Evolutionary conservation across 257 asterid species (phyloP).

Genomic region (Orobanche coerulescens): DNA sequence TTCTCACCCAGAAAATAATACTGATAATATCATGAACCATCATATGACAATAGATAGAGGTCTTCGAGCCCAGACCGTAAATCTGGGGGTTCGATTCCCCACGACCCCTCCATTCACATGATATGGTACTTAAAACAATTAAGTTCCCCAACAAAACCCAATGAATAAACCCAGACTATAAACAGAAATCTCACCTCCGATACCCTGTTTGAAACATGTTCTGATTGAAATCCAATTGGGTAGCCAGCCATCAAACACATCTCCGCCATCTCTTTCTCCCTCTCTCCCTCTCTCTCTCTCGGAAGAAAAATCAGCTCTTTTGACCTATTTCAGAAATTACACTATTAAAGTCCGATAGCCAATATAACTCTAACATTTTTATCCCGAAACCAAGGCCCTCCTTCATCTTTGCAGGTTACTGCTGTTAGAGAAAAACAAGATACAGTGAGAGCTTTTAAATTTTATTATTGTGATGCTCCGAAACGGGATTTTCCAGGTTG

Average conservation of each 20-base stretch:
- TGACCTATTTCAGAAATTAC: conserved; percentile 6
- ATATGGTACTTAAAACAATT: too few species aligned
- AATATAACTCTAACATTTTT: conserved; percentile 28
- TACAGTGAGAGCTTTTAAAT: neutral
- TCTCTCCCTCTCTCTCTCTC: neutral
- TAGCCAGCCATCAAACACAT: conserved; percentile 61
- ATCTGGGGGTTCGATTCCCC: too few species aligned
- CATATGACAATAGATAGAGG: too few species aligned
- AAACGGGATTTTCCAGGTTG: conserved; percentile 31
- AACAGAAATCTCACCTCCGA: conserved; percentile 34
- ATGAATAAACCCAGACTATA: neutral
- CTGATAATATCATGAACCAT: neutral
- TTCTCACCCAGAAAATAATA: neutral
- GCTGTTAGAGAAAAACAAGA: neutral
- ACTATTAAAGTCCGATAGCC: conserved; percentile 13
- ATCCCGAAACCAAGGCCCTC: conserved; percentile 22
- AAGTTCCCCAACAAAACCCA: neutral
- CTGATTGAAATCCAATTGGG: conserved; percentile 42
- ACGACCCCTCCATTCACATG: too few species aligned
- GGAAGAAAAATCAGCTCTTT: conserved; percentile 20
- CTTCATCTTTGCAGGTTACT: conserved; percentile 20
- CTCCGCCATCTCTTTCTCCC: conserved; percentile 44
- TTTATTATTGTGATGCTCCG: conserved; percentile 17
- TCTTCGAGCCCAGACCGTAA: too few species aligned
- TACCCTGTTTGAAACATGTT: conserved; percentile 29